Base-by-base conservation (phyloP, 495 filamentous ascomycete genomes). In the Penicillium steckii region DNA sequence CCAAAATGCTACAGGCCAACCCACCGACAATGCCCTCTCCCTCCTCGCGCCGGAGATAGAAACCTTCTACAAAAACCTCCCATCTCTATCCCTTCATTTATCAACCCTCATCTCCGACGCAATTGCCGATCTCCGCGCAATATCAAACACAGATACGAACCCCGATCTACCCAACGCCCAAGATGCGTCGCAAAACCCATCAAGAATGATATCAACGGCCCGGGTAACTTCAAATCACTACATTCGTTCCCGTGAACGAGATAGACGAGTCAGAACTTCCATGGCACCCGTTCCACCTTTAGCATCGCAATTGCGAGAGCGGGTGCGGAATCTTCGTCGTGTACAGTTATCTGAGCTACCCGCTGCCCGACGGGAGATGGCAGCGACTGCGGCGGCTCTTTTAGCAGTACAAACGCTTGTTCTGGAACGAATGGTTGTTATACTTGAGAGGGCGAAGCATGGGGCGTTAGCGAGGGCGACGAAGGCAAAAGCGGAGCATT, bases 361-460 rank as follows among this genome's bases (percentile, higher is more conserved):
- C 2, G 59, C 59, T 1, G 64, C 66, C 3, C 61, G 73, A 10
- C 60, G 62, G 4, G 55, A 63, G 12, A 68, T 77, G 68, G 71
- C 72, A 12, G 62, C 63, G 10, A 70, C 57, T 2, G 74, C 74
- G 7, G 67, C 71, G 18, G 58, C 55, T 24, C 63, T 77, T 1
- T 48, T 77, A 23, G 61, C 67, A 10, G 48, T 54, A 19, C 63
- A 64, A 10, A 60, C 71, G 8, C 60, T 53, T 19, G 48, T 74
- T 1, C 41, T 77, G 4, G 74, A 77, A 59, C 65, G 67, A n/a
- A 69, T 65, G 18, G 65, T 77, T 24, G 57, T 69, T 7, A 54
- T 70, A 10, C 67, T 86, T 5, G 83, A 86, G 57, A 73, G 78
- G 41, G 75, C 69, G 8, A 88, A 87, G 57, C 86, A 91, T 68